These are phyloP conservation scores for Actinidia arguta DNA, from an alignment of 179 eudicot species.

Conservation along the genomic window DNA sequence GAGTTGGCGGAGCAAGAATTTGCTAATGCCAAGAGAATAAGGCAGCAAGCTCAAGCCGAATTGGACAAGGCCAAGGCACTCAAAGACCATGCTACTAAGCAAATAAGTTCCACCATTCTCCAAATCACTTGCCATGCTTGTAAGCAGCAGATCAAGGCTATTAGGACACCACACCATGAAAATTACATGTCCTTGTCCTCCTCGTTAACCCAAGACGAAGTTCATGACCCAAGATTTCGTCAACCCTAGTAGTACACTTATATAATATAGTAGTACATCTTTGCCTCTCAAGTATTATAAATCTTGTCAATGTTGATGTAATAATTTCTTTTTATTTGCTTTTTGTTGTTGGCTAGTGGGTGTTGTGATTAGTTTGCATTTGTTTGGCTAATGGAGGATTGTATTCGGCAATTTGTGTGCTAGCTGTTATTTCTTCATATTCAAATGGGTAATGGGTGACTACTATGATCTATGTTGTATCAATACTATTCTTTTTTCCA, in stretches of 20 bases:
- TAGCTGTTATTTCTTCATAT: slow-evolving; percentile 9
- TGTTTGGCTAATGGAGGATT: neutral
- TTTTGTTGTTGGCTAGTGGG: neutral
- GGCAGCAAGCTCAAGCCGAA: slow-evolving; percentile 77
- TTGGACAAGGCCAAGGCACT: slow-evolving; percentile 72
- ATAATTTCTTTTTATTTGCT: neutral
- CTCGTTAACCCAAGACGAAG: slow-evolving; percentile 34
- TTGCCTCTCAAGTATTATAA: neutral
- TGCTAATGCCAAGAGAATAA: slow-evolving; percentile 68
- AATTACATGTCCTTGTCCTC: slow-evolving; percentile 36
- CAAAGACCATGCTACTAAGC: slow-evolving; percentile 62
- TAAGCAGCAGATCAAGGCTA: slow-evolving; percentile 47
- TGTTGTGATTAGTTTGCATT: slow-evolving; percentile 17
- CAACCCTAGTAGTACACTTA: neutral
- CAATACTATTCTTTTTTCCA: too few relatives aligned
- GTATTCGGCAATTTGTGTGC: slow-evolving; percentile 1
- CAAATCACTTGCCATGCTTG: slow-evolving; percentile 87
- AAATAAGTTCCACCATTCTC: slow-evolving; percentile 50
- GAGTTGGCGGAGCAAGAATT: slow-evolving; percentile 80
- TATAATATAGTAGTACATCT: neutral
- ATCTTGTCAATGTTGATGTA: neutral
- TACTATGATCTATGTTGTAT: too few relatives aligned
- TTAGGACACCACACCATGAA: neutral
- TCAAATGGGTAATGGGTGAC: slow-evolving; percentile 5
- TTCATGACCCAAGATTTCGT: neutral